Conservation (phyloP, 2,329 filamentous ascomycete genomes). For the Neopestalotiopsis rosae region DNA sequence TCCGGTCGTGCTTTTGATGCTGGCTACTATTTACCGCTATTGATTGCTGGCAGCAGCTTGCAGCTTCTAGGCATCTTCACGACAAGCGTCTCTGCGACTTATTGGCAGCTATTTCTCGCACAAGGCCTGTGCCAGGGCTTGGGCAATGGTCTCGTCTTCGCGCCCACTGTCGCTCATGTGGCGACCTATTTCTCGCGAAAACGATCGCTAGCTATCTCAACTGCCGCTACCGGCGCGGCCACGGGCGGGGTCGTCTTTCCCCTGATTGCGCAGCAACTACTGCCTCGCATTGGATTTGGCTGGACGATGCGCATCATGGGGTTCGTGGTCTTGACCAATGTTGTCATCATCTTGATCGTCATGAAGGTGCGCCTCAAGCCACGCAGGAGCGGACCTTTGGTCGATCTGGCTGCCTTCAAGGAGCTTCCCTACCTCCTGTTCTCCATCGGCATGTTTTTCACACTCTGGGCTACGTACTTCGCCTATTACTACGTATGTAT, state of each 20-base stretch:
- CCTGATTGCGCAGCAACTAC: background rate
- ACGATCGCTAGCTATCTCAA: constrained; percentile 28
- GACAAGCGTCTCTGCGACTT: background rate
- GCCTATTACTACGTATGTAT: background rate
- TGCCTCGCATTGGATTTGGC: constrained; percentile 24
- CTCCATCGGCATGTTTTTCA: background rate
- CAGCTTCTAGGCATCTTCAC: background rate
- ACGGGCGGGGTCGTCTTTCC: constrained; percentile 23
- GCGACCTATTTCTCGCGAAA: constrained; percentile 30
- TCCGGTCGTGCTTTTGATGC: constrained; percentile 28
- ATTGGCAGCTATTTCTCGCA: constrained; percentile 43
- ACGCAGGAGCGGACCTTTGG: constrained; percentile 40
- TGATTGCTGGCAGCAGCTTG: constrained; percentile 21
- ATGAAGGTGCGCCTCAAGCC: constrained; percentile 43
- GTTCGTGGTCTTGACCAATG: constrained; percentile 21
- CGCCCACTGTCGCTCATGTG: constrained; percentile 34
- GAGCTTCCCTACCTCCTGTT: constrained; percentile 42
- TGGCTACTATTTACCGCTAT: constrained; percentile 25
- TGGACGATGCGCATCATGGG: constrained; percentile 21
- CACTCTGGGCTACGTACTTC: background rate
- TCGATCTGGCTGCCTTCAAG: constrained; percentile 47
- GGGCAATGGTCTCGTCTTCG: constrained; percentile 41
- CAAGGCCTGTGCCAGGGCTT: constrained; percentile 44
- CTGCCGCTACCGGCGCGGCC: constrained; percentile 27
- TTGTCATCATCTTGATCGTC: constrained; percentile 34